Evolutionary conservation across 1,284 basidiomycete species (phyloP).

Genomic region (Cystobasidium slooffiae): DNA sequence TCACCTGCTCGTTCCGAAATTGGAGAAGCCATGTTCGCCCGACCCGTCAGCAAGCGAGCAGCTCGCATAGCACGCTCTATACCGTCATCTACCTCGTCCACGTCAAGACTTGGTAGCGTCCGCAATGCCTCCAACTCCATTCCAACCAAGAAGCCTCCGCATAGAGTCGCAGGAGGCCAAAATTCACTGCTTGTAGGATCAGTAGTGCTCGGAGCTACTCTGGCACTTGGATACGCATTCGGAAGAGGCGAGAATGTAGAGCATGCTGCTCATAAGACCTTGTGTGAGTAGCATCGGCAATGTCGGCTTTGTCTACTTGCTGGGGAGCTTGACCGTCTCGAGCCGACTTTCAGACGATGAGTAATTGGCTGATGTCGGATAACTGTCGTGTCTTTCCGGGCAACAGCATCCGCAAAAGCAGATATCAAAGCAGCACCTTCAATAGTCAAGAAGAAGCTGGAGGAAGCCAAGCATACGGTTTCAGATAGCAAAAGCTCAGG

Average conservation of each 20-base stretch:
- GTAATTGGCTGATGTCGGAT: conserved; percentile 11
- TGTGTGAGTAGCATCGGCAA: background rate
- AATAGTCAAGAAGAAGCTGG: conserved; percentile 11
- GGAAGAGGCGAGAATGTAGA: conserved; percentile 8
- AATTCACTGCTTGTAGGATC: conserved; percentile 36
- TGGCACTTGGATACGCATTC: conserved; percentile 20
- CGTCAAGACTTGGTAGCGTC: background rate
- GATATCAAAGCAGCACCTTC: conserved; percentile 13
- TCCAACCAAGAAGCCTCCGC: conserved; percentile 9
- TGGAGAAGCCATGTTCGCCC: conserved; percentile 17
- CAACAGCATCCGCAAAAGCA: conserved; percentile 9
- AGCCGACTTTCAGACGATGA: background rate
- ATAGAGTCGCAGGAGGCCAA: conserved; percentile 28
- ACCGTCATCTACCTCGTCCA: background rate
- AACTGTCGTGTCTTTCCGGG: background rate
- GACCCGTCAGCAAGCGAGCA: conserved; percentile 10
- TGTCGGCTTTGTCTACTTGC: background rate
- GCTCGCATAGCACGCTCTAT: conserved; percentile 11
- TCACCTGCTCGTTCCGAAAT: background rate
- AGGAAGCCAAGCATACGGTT: conserved; percentile 15
- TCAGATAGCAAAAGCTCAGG: background rate
- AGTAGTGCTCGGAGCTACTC: conserved; percentile 20
- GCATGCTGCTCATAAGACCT: conserved; percentile 3
- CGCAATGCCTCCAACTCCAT: background rate
- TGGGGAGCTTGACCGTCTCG: background rate